Percentiles rank a stretch among this genome's conserved stretches.
These are phyloP conservation scores for Trebouxia gelatinosa DNA, from an alignment of 163 green algal genomes.

Conservation along the genomic window DNA sequence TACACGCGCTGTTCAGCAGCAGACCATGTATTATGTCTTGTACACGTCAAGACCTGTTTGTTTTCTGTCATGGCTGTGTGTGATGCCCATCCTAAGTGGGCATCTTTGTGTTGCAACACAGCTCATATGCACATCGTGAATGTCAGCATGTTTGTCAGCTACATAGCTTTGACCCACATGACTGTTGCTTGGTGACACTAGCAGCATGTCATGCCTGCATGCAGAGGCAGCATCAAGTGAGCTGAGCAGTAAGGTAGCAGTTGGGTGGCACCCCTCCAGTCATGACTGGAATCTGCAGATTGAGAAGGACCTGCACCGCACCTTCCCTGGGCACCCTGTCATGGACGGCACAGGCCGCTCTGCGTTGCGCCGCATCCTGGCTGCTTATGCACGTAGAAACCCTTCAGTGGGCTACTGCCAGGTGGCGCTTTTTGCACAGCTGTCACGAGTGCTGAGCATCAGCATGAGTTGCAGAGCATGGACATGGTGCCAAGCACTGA, in stretches of 20 bases:
- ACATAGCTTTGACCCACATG: too few species aligned
- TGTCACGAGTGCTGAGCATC: background rate
- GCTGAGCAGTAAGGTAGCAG: constrained; percentile 17
- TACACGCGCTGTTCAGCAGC: too few species aligned
- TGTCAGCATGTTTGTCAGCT: too few species aligned
- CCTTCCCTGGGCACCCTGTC: constrained; percentile 57
- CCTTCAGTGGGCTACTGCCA: constrained; percentile 86
- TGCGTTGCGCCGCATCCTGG: constrained; percentile 72
- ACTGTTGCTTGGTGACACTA: too few species aligned
- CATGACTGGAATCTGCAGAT: constrained; percentile 65
- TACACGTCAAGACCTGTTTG: too few species aligned
- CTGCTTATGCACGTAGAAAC: constrained; percentile 80
- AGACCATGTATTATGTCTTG: too few species aligned
- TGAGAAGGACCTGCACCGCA: constrained; percentile 67
- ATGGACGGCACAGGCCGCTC: constrained; percentile 59
- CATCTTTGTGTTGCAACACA: too few species aligned
- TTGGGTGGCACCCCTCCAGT: constrained; percentile 12
- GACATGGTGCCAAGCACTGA: background rate
- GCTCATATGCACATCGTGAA: too few species aligned
- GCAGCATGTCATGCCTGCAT: too few species aligned
- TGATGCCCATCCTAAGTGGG: too few species aligned
- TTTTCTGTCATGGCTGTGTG: too few species aligned
- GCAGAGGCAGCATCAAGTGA: background rate
- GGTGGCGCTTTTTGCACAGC: constrained; percentile 12
- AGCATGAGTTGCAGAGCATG: background rate